Conservation (phyloP, 2,329 filamentous ascomycete genomes). For the Pseudocercospora eumusae region DNA sequence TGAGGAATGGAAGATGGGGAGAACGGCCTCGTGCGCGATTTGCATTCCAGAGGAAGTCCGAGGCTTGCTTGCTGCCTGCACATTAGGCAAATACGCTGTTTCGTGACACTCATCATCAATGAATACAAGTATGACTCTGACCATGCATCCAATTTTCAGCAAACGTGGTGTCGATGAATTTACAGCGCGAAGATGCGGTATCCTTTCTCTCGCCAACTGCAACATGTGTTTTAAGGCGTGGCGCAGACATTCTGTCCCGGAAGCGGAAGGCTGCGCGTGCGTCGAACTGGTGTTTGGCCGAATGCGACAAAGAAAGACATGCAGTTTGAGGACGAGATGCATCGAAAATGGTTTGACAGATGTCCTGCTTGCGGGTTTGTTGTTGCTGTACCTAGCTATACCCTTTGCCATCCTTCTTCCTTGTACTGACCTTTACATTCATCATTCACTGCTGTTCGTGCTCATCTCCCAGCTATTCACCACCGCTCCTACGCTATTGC, state of each 20-base stretch:
- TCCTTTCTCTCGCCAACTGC: slow-evolving; percentile 1
- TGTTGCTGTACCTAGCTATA: slow-evolving; percentile 10
- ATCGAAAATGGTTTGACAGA: slow-evolving; percentile 22
- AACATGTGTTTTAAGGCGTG: slow-evolving; percentile 6
- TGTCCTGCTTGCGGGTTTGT: slow-evolving; percentile 24
- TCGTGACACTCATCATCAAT: slow-evolving; percentile 1
- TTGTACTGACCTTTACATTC: background rate
- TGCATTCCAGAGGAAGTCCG: slow-evolving; percentile 21
- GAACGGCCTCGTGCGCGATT: slow-evolving; percentile 27
- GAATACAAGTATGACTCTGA: slow-evolving; percentile 16
- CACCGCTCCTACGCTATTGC: background rate
- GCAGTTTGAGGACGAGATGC: slow-evolving; percentile 20
- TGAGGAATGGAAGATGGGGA: slow-evolving; percentile 19
- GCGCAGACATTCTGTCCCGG: slow-evolving; percentile 31
- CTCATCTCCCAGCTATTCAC: background rate
- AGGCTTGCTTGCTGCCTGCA: slow-evolving; percentile 17
- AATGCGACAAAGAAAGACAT: slow-evolving; percentile 32
- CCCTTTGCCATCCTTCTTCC: background rate
- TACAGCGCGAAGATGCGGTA: background rate
- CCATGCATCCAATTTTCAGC: slow-evolving; percentile 8
- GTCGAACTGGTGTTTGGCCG: slow-evolving; percentile 15
- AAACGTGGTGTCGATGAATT: background rate
- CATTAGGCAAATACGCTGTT: slow-evolving; percentile 24
- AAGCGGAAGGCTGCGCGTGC: slow-evolving; percentile 12
- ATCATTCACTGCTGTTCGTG: background rate